Base-by-base conservation (phyloP, 805 yeast genomes). In the Ascoidea asiatica region DNA sequence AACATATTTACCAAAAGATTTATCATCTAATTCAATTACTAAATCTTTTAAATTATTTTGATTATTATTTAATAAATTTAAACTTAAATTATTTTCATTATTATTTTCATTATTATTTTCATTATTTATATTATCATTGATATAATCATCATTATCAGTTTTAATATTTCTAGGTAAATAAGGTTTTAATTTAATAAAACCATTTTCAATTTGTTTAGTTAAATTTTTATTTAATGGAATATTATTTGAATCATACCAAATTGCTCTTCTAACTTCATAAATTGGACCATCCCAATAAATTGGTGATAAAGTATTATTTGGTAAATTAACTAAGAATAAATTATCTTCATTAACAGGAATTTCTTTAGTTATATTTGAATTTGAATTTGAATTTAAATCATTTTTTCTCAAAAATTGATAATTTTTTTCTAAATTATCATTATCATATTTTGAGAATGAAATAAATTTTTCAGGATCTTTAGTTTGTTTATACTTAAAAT, bases 281-380 rank as follows among this genome's bases (percentile, higher is more conserved):
- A 66, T 63, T 0, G 96, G 92, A 1, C 97, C 97, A 5, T 76
- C 78, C 97, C 97, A 90, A 57, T 79, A 90, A 0, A 79, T 72
- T 0, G 97, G 94, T 3, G 62, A 51, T 53, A 89, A 58, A 42
- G 68, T 69, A 60, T 77, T 69, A 5, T 63, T 59, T 0, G 56
- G 49, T 19, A 90, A 48, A 53, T 86, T 77, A 4, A 87, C 95
- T 53, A 77, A 75, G 53, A 83, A 84, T 21, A 90, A 64, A 20
- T 75, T 73, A 56, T 89, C 97, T 53, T 86, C 95, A 55, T 80
- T 80, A 1, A 90, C 97, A 1, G 73, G 72, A 3, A 82, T 73
- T 17, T 33, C 39, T 19, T 44, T 43, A 29, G 19, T 8, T 7
- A 8, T 19, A 22, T 22, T 17, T 15, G 43, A 29, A 23, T 20